Evolutionary conservation across 192 early-diverging fungal species (phyloP).

Genomic region (Backusella tarrabulga): DNA sequence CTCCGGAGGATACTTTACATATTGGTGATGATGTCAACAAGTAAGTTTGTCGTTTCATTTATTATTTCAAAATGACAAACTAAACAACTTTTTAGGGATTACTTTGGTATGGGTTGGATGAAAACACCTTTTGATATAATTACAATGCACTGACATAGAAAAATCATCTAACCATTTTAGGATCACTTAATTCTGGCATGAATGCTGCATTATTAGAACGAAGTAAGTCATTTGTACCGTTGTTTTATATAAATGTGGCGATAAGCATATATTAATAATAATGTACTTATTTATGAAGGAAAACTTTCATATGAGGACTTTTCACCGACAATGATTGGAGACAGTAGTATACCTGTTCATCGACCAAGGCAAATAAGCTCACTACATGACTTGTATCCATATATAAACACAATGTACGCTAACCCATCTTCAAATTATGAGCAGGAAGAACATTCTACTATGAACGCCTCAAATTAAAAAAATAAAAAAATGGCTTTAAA

Average conservation of each 20-base stretch:
- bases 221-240: constrained; percentile 5
- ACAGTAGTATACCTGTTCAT: neutral
- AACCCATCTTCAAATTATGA: neutral
- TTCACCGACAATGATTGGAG: constrained; percentile 4
- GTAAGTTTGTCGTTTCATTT: constrained; percentile 22
- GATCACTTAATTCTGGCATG: constrained; percentile 31
- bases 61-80: neutral
- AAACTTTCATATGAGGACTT: constrained; percentile 36
- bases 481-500: too few species aligned
- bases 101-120: constrained; percentile 1
- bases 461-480: neutral
- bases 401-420: constrained; percentile 4
- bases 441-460: neutral
- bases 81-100: constrained; percentile 19
- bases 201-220: constrained; percentile 28
- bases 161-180: neutral
- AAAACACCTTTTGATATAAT: neutral
- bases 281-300: neutral
- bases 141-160: neutral
- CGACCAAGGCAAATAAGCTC: constrained; percentile 16
- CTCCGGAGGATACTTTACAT: constrained; percentile 51
- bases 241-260: neutral
- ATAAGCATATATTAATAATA: neutral
- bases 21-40: constrained; percentile 55
- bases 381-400: constrained; percentile 19